A percentile compares a stretch with the other conserved stretches of the same genome.
Conservation (phyloP, 106 monocot species). For the Dendrobium officinale region DNA sequence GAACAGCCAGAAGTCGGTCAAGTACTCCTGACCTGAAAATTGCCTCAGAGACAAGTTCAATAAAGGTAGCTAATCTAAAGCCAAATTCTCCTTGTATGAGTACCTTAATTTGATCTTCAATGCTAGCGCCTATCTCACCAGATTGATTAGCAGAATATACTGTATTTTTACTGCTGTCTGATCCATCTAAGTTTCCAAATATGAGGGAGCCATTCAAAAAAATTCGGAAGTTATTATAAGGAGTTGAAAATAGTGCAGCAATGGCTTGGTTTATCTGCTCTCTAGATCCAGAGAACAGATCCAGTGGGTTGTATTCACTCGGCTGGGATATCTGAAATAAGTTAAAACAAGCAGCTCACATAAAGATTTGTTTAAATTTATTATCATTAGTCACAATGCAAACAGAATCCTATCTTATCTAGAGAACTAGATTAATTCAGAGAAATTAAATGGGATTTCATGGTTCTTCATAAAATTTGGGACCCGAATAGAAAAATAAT, state of each 20-base stretch:
- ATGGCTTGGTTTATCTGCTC: slow-evolving; percentile 64
- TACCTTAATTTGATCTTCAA: background rate
- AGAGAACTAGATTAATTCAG: too few relatives aligned
- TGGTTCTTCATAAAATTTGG: too few relatives aligned
- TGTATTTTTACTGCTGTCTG: background rate
- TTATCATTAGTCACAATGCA: too few relatives aligned
- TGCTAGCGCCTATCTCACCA: background rate
- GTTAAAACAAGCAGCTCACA: background rate
- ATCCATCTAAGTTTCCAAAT: slow-evolving; percentile 67
- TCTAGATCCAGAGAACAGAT: slow-evolving; percentile 79
- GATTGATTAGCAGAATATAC: background rate
- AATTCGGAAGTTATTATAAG: slow-evolving; percentile 77
- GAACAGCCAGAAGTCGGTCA: slow-evolving; percentile 43
- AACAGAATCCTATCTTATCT: too few relatives aligned
- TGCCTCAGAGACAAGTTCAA: slow-evolving; percentile 54
- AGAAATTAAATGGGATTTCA: too few relatives aligned
- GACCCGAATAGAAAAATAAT: too few relatives aligned
- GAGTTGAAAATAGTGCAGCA: slow-evolving; percentile 48
- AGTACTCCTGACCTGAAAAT: slow-evolving; percentile 42
- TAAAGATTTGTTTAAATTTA: too few relatives aligned
- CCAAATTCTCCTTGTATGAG: slow-evolving; percentile 9
- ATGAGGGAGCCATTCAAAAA: slow-evolving; percentile 71
- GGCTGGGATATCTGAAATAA: slow-evolving; percentile 51
- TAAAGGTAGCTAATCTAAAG: slow-evolving; percentile 29
- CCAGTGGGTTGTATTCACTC: slow-evolving; percentile 85